A percentile compares a stretch with the other conserved stretches of the same genome.
phyloP scores from a whole-genome alignment of 805 yeast species.

The Metschnikowia dekortorum region DNA sequence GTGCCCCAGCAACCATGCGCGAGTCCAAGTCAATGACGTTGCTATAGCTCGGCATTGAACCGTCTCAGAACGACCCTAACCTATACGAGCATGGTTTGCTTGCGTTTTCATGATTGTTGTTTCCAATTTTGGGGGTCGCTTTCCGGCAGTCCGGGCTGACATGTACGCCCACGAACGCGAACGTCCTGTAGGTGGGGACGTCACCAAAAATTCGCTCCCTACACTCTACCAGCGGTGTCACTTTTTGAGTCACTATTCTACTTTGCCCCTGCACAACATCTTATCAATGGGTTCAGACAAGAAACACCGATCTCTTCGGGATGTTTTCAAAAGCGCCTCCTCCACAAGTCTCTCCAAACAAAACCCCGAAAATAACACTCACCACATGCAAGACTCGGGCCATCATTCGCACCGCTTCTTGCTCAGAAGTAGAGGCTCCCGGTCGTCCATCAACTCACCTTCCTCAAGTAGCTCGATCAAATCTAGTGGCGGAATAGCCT shows the following conservation, averaged over 20 bases:
- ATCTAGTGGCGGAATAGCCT: constrained; percentile 10
- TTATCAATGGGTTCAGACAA: constrained; percentile 10
- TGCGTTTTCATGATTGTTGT: not conserved
- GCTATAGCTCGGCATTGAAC: not conserved
- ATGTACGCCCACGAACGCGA: not conserved
- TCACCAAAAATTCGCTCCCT: constrained; percentile 1
- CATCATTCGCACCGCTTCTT: constrained; percentile 22
- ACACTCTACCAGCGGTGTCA: not conserved
- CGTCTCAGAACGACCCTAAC: not conserved
- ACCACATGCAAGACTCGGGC: constrained; percentile 1
- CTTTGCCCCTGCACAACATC: not conserved
- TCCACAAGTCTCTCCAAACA: constrained; percentile 7
- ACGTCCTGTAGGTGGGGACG: constrained; percentile 2
- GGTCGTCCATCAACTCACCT: constrained; percentile 23
- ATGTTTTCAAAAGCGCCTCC: constrained; percentile 9
- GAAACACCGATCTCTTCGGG: constrained; percentile 13
- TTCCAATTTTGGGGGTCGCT: not conserved
- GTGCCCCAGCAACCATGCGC: not conserved
- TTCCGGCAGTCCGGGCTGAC: not conserved
- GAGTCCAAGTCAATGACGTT: not conserved
- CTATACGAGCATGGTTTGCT: not conserved
- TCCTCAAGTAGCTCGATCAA: constrained; percentile 21
- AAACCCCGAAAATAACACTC: constrained; percentile 2
- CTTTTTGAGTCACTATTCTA: not conserved
- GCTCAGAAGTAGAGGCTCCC: constrained; percentile 21